Evolutionary conservation across 106 monocot genomes (phyloP).

Genomic region (Acanthochlamys bracteata): DNA sequence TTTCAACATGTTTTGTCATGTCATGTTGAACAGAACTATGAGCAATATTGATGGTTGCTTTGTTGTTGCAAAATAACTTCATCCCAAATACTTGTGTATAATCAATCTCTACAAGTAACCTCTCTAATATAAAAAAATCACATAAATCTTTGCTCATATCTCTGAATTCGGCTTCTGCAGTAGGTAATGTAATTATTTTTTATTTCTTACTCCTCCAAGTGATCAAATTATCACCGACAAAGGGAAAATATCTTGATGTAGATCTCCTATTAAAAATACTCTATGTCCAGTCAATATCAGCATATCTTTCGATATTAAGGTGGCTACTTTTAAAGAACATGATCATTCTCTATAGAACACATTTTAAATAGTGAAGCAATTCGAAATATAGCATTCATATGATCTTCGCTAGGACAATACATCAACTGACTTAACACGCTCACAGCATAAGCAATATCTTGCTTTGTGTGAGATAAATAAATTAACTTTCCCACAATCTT

Average conservation of each 20-base stretch:
- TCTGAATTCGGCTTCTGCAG: neutral
- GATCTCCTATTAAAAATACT: too few relatives aligned
- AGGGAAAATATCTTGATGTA: too few relatives aligned
- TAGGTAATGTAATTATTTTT: neutral
- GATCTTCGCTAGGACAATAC: neutral
- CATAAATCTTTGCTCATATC: too few relatives aligned
- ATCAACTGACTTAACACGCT: neutral
- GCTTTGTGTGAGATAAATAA: neutral
- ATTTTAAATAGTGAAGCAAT: neutral
- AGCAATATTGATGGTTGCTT: too few relatives aligned
- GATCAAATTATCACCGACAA: constrained; percentile 4
- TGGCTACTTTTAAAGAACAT: neutral
- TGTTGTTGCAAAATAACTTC: too few relatives aligned
- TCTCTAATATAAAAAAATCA: too few relatives aligned
- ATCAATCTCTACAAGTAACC: too few relatives aligned
- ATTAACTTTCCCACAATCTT: neutral
- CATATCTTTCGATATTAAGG: neutral
- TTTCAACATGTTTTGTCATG: too few relatives aligned
- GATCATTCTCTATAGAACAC: neutral
- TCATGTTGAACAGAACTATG: too few relatives aligned
- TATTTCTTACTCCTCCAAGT: constrained; percentile 5
- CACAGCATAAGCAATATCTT: neutral
- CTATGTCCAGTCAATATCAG: constrained; percentile 1
- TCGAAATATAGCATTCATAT: neutral
- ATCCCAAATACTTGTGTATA: too few relatives aligned